phyloP scores from a whole-genome alignment of 768 basidiomycete species.

The Tricholoma sp. region DNA sequence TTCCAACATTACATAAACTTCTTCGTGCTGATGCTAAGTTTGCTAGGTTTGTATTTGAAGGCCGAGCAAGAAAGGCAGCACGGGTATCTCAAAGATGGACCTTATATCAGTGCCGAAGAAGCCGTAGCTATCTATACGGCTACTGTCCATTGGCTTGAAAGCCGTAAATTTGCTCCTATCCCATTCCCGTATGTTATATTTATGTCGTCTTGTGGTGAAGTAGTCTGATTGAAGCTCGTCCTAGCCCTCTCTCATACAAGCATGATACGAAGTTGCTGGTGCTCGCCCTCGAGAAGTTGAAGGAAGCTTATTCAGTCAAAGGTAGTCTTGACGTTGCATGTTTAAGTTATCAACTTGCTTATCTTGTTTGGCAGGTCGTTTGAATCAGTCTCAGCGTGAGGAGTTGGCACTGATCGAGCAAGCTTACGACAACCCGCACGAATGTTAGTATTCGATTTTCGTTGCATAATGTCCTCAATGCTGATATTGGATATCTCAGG shows the following conservation, averaged over 20 bases:
- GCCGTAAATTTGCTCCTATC: slow-evolving; percentile 96
- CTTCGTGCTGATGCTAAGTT: slow-evolving; percentile 6
- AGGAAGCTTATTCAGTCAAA: slow-evolving; percentile 98
- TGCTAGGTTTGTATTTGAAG: slow-evolving; percentile 82
- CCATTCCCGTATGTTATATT: slow-evolving; percentile 81
- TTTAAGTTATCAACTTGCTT: background rate
- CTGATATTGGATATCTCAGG: slow-evolving; percentile 30
- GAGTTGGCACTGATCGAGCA: slow-evolving; percentile 98
- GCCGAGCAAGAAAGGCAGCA: slow-evolving; percentile 99
- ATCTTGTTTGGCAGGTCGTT: slow-evolving; percentile 42
- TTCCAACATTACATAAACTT: background rate
- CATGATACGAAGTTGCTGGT: slow-evolving; percentile 98
- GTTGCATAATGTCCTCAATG: background rate
- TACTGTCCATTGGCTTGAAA: slow-evolving; percentile 98
- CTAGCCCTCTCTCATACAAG: slow-evolving; percentile 91
- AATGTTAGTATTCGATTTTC: slow-evolving; percentile 50
- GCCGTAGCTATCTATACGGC: slow-evolving; percentile 98
- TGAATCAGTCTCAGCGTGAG: slow-evolving; percentile 98
- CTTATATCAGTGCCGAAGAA: slow-evolving; percentile 98
- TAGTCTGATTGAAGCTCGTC: slow-evolving; percentile 1
- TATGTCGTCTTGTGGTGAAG: background rate
- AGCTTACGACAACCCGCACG: slow-evolving; percentile 98
- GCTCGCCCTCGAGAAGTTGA: slow-evolving; percentile 94
- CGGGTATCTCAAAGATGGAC: slow-evolving; percentile 97
- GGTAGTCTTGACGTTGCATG: slow-evolving; percentile 27